A percentile compares a stretch with the other conserved stretches of the same genome.
Evolutionary conservation across 176 grass and related monocot species (phyloP).

Genomic region (Musa schizocarpa): DNA sequence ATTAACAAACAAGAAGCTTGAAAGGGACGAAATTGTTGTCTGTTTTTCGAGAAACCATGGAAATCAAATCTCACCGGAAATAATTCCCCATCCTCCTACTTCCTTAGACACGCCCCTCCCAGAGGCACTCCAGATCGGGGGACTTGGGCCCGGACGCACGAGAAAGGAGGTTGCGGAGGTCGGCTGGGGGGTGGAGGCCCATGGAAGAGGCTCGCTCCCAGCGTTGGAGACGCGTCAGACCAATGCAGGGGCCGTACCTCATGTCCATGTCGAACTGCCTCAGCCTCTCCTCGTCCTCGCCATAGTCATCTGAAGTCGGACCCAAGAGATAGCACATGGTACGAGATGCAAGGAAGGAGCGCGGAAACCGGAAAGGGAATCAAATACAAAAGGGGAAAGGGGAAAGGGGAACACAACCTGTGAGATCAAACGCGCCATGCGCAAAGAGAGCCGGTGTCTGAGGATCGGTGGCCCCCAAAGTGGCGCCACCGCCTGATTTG

Average conservation of each 20-base stretch:
- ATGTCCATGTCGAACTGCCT: slow-evolving; percentile 44
- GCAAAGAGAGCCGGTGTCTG: slow-evolving; percentile 29
- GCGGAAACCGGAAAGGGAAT: neutral
- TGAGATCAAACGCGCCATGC: neutral
- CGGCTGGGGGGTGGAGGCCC: slow-evolving; percentile 46
- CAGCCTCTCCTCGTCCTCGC: slow-evolving; percentile 43
- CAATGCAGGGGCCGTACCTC: slow-evolving; percentile 56
- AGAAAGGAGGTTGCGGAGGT: slow-evolving; percentile 26
- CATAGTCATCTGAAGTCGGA: slow-evolving; percentile 27
- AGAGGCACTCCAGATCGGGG: slow-evolving; percentile 38
- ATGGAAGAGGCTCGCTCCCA: slow-evolving; percentile 59
- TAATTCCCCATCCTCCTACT: too few relatives aligned
- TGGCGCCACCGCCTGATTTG: slow-evolving; percentile 16
- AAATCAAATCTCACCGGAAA: too few relatives aligned
- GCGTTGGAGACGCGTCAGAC: slow-evolving; percentile 39
- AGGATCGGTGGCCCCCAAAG: slow-evolving; percentile 26
- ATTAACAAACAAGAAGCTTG: too few relatives aligned
- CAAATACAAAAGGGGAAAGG: neutral
- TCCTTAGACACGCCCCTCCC: slow-evolving; percentile 45
- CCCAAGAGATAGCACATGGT: neutral
- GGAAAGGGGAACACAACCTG: neutral
- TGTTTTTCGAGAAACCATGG: too few relatives aligned
- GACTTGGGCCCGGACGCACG: neutral
- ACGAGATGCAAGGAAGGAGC: neutral
- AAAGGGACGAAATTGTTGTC: too few relatives aligned